Evolutionary conservation across 75 land plant species (phyloP).

Genomic region (Picea sitchensis): DNA sequence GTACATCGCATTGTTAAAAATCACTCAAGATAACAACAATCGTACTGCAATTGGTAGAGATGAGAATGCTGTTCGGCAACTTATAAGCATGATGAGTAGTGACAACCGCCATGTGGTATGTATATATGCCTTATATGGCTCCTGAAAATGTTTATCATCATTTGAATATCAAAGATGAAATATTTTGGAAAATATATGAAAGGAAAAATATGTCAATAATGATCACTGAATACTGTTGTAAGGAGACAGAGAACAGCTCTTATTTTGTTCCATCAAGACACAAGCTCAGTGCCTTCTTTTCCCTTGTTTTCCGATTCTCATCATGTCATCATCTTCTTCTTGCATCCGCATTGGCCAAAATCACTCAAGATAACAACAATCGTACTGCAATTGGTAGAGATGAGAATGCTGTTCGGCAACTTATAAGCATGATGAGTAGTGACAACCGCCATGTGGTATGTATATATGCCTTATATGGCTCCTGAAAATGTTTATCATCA

Average conservation of each 20-base stretch:
- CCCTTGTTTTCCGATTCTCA: conserved; percentile 96
- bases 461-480: conserved; percentile 1
- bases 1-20: conserved; percentile 93
- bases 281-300: conserved; percentile 96
- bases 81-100: conserved; percentile 96
- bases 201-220: background rate
- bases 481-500: background rate
- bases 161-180: background rate
- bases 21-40: conserved; percentile 78
- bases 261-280: conserved; percentile 93
- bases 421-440: conserved; percentile 96
- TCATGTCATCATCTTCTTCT: conserved; percentile 98
- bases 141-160: background rate
- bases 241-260: conserved; percentile 86
- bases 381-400: conserved; percentile 84
- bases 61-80: conserved; percentile 96
- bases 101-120: conserved; percentile 97
- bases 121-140: conserved; percentile 1
- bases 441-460: conserved; percentile 97
- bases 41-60: conserved; percentile 84
- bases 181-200: background rate
- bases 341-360: conserved; percentile 96
- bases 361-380: conserved; percentile 78
- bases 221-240: background rate
- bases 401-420: conserved; percentile 96